Evolutionary conservation across 306 rosid genomes (phyloP).

Genomic region (Erythrophleum fordii): DNA sequence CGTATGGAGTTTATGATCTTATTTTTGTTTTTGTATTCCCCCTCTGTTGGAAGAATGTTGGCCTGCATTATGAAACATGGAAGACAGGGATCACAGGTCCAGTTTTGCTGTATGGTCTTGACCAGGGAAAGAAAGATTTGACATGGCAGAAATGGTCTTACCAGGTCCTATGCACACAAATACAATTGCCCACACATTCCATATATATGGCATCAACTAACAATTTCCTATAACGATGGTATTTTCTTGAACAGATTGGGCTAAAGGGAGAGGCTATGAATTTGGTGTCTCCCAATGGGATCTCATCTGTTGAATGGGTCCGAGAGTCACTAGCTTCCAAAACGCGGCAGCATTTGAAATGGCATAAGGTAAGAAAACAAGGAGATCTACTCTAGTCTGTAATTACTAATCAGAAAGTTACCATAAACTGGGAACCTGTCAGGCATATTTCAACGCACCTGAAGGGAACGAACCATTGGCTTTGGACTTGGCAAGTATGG

Average conservation of each 20-base stretch:
- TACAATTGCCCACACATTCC: background rate
- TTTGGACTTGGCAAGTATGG: constrained; percentile 88
- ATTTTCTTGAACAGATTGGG: constrained; percentile 65
- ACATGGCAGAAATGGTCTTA: constrained; percentile 85
- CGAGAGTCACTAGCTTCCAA: constrained; percentile 56
- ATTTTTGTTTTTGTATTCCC: background rate
- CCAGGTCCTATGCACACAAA: constrained; percentile 57
- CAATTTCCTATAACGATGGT: background rate
- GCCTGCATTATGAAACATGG: constrained; percentile 83
- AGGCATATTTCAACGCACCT: constrained; percentile 89
- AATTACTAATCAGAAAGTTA: constrained; percentile 12
- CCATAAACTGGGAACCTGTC: constrained; percentile 33
- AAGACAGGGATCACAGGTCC: constrained; percentile 83
- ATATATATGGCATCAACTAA: background rate
- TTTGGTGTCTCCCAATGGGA: constrained; percentile 67
- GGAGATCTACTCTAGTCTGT: background rate
- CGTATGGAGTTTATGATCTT: constrained; percentile 1
- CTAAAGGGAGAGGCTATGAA: constrained; percentile 85
- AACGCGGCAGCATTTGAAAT: constrained; percentile 68
- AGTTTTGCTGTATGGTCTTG: constrained; percentile 75
- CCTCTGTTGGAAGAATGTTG: constrained; percentile 65
- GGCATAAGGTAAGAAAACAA: constrained; percentile 74
- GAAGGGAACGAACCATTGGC: constrained; percentile 77
- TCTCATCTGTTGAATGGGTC: constrained; percentile 76
- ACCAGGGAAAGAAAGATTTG: constrained; percentile 68